Conservation (phyloP, 2,329 filamentous ascomycete species). For the Alternaria sp. region DNA sequence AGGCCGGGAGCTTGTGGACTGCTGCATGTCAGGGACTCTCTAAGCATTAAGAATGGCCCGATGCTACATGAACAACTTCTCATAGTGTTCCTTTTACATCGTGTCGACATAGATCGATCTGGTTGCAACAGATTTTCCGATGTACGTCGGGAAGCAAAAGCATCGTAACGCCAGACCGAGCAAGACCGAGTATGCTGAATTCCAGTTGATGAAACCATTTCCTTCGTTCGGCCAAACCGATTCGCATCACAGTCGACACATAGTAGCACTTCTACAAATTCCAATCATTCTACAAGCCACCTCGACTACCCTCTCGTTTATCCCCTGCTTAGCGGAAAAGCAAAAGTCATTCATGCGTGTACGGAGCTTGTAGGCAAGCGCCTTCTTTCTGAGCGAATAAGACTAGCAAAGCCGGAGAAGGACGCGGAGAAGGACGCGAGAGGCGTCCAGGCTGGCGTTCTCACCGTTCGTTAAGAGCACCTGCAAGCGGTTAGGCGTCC, state of each 20-base stretch:
- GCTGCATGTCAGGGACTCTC: conserved; percentile 31
- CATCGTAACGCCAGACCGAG: conserved; percentile 27
- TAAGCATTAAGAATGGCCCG: conserved; percentile 23
- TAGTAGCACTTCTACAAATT: conserved; percentile 18
- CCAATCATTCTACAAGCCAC: conserved; percentile 21
- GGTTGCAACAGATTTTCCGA: conserved; percentile 8
- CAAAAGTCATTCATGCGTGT: conserved; percentile 29
- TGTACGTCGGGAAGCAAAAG: conserved; percentile 13
- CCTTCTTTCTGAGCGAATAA: conserved; percentile 20
- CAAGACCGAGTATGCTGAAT: conserved; percentile 28
- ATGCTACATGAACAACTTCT: background rate
- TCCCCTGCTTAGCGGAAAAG: conserved; percentile 25
- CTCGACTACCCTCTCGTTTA: conserved; percentile 29
- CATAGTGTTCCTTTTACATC: background rate
- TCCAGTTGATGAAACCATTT: conserved; percentile 18
- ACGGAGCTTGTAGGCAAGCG: conserved; percentile 29
- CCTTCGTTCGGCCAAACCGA: conserved; percentile 13
- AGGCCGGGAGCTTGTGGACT: conserved; percentile 19
- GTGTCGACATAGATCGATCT: conserved; percentile 1
- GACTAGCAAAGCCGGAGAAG: conserved; percentile 17
- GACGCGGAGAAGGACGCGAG: conserved; percentile 32
- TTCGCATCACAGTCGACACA: conserved; percentile 15
- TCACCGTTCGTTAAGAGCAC: conserved; percentile 43
- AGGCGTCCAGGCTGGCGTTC: conserved; percentile 34
- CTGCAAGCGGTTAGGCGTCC: conserved; percentile 36